phyloP scores from a whole-genome alignment of 768 basidiomycete genomes.

The Hygrocybe punicea region DNA sequence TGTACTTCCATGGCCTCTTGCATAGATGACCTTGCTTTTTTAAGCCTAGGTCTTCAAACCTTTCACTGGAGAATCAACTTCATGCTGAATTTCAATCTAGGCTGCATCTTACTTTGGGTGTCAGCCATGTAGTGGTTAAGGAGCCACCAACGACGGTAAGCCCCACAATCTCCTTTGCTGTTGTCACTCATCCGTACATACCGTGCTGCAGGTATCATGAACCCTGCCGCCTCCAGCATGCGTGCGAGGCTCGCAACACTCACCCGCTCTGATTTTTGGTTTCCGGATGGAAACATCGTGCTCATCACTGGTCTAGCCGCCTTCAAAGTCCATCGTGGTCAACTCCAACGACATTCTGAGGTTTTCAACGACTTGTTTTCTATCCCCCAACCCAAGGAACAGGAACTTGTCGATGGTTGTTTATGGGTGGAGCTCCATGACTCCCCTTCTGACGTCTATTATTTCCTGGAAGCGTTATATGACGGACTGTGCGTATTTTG shows the following conservation, averaged over 20 bases:
- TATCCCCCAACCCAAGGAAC: slow-evolving; percentile 54
- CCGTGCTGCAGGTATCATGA: background rate
- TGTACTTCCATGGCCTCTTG: too few relatives aligned
- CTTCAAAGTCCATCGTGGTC: slow-evolving; percentile 74
- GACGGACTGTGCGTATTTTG: slow-evolving; percentile 61
- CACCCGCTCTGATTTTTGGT: slow-evolving; percentile 65
- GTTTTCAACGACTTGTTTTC: slow-evolving; percentile 68
- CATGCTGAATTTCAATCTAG: too few relatives aligned
- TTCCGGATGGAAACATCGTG: slow-evolving; percentile 67
- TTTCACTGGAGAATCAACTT: too few relatives aligned
- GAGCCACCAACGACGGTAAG: too few relatives aligned
- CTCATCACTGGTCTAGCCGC: slow-evolving; percentile 54
- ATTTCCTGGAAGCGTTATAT: slow-evolving; percentile 66
- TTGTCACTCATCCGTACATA: too few relatives aligned
- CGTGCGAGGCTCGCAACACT: slow-evolving; percentile 15
- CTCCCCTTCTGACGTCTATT: slow-evolving; percentile 60
- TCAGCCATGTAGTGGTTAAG: too few relatives aligned
- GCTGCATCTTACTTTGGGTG: too few relatives aligned
- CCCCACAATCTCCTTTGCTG: too few relatives aligned
- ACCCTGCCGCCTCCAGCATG: background rate
- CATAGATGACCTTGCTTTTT: too few relatives aligned
- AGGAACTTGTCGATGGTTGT: slow-evolving; percentile 56
- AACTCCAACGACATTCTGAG: slow-evolving; percentile 71
- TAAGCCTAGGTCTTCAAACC: too few relatives aligned
- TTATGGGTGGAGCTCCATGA: slow-evolving; percentile 61